Evolutionary conservation across 1,139 yeast genomes (phyloP), one percentile per base, ranked within the genome.

Genomic region (Zygosaccharomyces pseudobailii): DNA sequence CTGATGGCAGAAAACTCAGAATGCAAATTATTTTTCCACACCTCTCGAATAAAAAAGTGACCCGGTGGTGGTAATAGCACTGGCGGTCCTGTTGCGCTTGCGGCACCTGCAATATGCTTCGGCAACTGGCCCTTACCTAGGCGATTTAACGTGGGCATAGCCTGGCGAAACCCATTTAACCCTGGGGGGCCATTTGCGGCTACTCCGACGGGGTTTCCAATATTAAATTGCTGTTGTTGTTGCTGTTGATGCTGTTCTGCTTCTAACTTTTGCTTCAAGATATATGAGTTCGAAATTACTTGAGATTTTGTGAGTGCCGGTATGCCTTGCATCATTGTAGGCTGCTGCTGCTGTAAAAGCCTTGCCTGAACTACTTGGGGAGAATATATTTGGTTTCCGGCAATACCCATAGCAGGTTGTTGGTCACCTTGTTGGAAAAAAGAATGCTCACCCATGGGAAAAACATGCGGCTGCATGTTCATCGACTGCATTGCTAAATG

Each of bases 21-120:
- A 58, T 87, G 89, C 56, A 92, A 72, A 64, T 90, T 92, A 61
- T 82, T 81, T 43, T 75, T 77, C 97, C 97, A 92, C 13, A 92
- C 97, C 57, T 90, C 74, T 43, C 71, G 70, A 13, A 71, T 57
- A 34, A 62, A 55, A 25, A 63, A 47, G 33, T 63, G 65, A 42
- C 56, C 62, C 41, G 66, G 66, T 7, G 66, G 62, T 3, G 66
- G 65, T 40, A 64, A 46, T 10, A 60, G 36, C 40, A 54, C 49
- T 13, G 62, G 59, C 5, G 59, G 55, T 28, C 42, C 38, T 22
- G 49, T 48, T 5, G 47, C 47, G 17, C 48, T 48, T 5, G 46
- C 47, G 24, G 46, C 40, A 9, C 43, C 37, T 5, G 40, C 46
- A 32, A 50, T 42, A 34, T 55, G 57, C 25, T 55, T 54, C 24